Evolutionary conservation across 345 rosid genomes (phyloP), one percentile per base, ranked within the genome.

Genomic region (Salix dunnii): DNA sequence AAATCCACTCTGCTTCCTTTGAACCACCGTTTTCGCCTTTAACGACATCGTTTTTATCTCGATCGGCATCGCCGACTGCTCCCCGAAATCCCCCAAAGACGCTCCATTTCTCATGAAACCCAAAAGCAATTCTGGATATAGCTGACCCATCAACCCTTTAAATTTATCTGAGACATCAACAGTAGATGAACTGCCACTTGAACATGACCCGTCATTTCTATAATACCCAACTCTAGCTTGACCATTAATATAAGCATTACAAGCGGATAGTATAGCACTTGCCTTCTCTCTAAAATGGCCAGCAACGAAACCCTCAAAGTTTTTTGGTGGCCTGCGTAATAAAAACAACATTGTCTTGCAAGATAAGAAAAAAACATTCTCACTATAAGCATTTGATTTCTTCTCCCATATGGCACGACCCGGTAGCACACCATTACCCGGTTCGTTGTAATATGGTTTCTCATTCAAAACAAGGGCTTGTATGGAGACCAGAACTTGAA

Each of bases 401-500:
- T 74, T 83, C 79, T 85, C 87, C 85, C 70, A 69, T 23, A 51
- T 18, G 2, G 11, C 48, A 27, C 65, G 38, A 21, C 76, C 82
- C 13, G 79, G 82, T 71, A 75, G 69, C 64, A 67, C 28, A 2
- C 70, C 77, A 46, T 51, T 33, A 11, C 76, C 81, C 38, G 94
- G 94, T 43, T 90, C 90, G 79, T 88, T 88, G 43, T 38, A 88
- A 40, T 76, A 88, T 0, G 94, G 91, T 40, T 84, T 81, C 71
- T 87, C 90, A 67, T 88, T 88, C 23, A 88, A 73, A 18, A 90
- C 90, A 7, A 90, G 85, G 38, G 86, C 91, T 73, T 90, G 91
- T 13, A 90, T 81, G 1, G 94, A 90, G 33, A 90, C 62, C 78
- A 88, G 71, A 33, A 90, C 84, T 85, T 86, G 91, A 21, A 88